These are phyloP conservation scores for Leptoxyphium fumago DNA, from an alignment of 2,329 filamentous ascomycete species.

Conservation along the genomic window DNA sequence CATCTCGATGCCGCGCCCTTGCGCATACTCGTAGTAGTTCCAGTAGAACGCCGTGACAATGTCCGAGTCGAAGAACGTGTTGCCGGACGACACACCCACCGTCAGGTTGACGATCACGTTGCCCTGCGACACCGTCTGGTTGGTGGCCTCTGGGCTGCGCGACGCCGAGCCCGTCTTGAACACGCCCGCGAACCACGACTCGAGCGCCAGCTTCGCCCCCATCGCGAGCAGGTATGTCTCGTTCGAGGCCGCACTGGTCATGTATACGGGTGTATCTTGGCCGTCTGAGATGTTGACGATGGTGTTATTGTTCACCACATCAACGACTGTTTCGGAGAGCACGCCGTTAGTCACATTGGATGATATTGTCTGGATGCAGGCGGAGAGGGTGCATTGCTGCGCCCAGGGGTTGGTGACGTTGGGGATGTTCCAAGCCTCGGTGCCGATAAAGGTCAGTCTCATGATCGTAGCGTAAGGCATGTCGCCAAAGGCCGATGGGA, in stretches of 20 bases:
- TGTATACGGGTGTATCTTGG: not conserved
- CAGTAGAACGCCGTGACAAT: constrained; percentile 27
- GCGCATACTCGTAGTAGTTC: constrained; percentile 25
- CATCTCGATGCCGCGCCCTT: constrained; percentile 17
- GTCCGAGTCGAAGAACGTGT: constrained; percentile 14
- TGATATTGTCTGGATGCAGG: constrained; percentile 4
- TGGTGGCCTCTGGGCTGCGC: not conserved
- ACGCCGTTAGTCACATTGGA: constrained; percentile 4
- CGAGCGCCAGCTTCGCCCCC: constrained; percentile 4
- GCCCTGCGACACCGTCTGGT: not conserved
- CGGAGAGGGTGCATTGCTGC: constrained; percentile 3
- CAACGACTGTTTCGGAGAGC: constrained; percentile 2
- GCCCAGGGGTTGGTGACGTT: constrained; percentile 4
- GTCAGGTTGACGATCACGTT: constrained; percentile 6
- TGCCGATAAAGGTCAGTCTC: constrained; percentile 5
- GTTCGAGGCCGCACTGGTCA: not conserved
- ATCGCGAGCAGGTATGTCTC: constrained; percentile 3
- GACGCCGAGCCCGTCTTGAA: constrained; percentile 4
- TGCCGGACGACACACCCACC: constrained; percentile 5
- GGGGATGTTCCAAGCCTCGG: constrained; percentile 3
- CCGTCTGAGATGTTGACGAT: constrained; percentile 1
- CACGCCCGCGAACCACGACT: constrained; percentile 4
- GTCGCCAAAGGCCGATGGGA: constrained; percentile 2
- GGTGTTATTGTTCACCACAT: constrained; percentile 2
- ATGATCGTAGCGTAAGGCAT: constrained; percentile 6